These are phyloP conservation scores for Chaetoceros muelleri DNA, from an alignment of 108 stramenopile species.

Conservation along the genomic window DNA sequence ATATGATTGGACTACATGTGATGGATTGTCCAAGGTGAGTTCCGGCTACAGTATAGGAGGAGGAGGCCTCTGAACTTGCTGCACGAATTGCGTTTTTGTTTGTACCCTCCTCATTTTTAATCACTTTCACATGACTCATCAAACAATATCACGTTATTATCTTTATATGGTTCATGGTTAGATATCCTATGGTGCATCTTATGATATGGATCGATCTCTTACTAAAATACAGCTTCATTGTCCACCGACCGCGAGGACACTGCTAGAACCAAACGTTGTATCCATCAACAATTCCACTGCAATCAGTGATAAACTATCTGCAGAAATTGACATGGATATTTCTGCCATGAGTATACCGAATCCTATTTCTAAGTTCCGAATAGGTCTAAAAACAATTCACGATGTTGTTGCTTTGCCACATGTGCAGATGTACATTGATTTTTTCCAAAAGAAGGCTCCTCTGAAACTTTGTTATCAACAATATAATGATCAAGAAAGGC, in stretches of 20 bases:
- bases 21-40: too few relatives aligned
- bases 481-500: not conserved
- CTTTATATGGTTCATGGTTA: not conserved
- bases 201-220: not conserved
- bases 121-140: too few relatives aligned
- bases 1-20: too few relatives aligned
- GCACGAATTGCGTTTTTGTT: too few relatives aligned
- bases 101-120: too few relatives aligned
- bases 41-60: too few relatives aligned
- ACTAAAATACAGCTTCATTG: not conserved
- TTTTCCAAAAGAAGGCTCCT: not conserved
- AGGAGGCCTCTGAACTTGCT: too few relatives aligned
- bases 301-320: not conserved
- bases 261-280: not conserved
- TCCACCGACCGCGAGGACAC: not conserved
- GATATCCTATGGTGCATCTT: not conserved
- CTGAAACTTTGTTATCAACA: not conserved
- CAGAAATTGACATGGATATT: not conserved
- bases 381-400: not conserved
- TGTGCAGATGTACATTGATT: not conserved
- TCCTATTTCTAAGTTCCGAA: not conserved
- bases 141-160: not conserved
- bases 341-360: not conserved
- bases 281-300: not conserved
- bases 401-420: not conserved